A percentile compares a stretch with the other conserved stretches of the same genome.
Conservation (phyloP, 2,329 filamentous ascomycete genomes). For the Dactylellina cionopaga region DNA sequence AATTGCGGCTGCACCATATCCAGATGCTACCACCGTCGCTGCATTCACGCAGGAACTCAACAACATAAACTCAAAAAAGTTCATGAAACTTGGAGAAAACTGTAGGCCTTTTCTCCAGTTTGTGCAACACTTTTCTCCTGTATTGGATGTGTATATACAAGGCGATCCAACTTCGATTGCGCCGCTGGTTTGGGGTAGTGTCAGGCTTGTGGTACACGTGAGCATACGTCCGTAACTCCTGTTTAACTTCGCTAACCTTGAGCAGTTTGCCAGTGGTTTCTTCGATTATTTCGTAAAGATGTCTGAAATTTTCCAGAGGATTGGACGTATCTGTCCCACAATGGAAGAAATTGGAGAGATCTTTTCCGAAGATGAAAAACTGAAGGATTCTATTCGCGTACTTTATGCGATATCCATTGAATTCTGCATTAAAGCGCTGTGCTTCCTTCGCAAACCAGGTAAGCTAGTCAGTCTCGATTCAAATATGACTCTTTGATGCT, state of each 20-base stretch:
- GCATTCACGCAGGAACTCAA: slow-evolving; percentile 5
- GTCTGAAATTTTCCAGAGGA: slow-evolving; percentile 7
- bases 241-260: too few species aligned
- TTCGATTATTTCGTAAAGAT: too few species aligned
- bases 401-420: slow-evolving; percentile 9
- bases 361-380: slow-evolving; percentile 1
- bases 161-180: slow-evolving; percentile 6
- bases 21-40: not conserved
- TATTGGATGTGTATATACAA: slow-evolving; percentile 8
- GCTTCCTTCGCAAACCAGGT: slow-evolving; percentile 18
- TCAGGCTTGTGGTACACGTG: slow-evolving; percentile 12
- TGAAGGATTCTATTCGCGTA: slow-evolving; percentile 8
- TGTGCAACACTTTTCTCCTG: slow-evolving; percentile 10
- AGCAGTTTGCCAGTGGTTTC: slow-evolving; percentile 1
- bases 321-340: slow-evolving; percentile 4
- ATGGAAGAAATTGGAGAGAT: slow-evolving; percentile 12
- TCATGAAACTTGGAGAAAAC: slow-evolving; percentile 10
- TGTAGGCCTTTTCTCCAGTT: slow-evolving; percentile 12
- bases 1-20: not conserved
- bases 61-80: slow-evolving; percentile 4
- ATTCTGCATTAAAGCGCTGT: slow-evolving; percentile 4
- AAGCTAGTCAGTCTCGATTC: not conserved
- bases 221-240: not conserved
- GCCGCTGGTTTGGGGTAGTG: slow-evolving; percentile 6
- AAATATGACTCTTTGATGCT: not conserved